Base-by-base conservation (phyloP, 495 filamentous ascomycete species). In the Neurospora tetrasperma region DNA sequence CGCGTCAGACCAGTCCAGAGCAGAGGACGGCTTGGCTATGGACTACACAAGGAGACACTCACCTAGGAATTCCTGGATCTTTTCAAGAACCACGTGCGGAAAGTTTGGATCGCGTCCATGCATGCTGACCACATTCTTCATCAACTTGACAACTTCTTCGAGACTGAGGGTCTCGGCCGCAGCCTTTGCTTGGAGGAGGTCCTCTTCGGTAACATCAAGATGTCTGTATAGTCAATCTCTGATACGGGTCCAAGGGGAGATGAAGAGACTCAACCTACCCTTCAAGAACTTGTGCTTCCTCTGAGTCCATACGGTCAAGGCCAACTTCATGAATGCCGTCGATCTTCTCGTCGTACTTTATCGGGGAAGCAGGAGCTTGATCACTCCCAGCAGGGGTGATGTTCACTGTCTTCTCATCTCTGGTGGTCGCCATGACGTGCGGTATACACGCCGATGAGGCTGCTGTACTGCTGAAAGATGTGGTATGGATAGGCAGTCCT, bases 101-200 rank as follows among this genome's bases (percentile, higher is more conserved):
- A 80, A 80, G 72, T 80, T 80, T 9, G 76, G 78, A 39, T 80
- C 79, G 6, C 76, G 72, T 46, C 79, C 78, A 44, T 80, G 79
- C 42, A 79, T 76, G 10, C 72, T 69, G 46, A 79, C 73, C 14
- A 80, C 78, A 6, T 70, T 76, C 20, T 72, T 70, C 77, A 79
- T 78, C 70, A 79, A 76, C 68, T 75, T 70, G n/a, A 73, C 72
- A 20, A 76, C 54, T 3, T 74, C 78, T 44, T 77, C 76, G 54
- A 80, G 78, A 10, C 77, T 76, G 27, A 79, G 72, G 23, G 74
- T 72, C 20, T 70, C 69, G 8, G 79, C 79, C 8, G 75, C 66
- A 41, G 73, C 77, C 62, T 74, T 79, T 20, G 79, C 78, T 71
- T 80, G 78, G 70, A 76, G 72, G 18, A 80, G 69, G 66, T 80